Base-by-base conservation (phyloP, 495 filamentous ascomycete species). In the Polyplosphaeria fusca region DNA sequence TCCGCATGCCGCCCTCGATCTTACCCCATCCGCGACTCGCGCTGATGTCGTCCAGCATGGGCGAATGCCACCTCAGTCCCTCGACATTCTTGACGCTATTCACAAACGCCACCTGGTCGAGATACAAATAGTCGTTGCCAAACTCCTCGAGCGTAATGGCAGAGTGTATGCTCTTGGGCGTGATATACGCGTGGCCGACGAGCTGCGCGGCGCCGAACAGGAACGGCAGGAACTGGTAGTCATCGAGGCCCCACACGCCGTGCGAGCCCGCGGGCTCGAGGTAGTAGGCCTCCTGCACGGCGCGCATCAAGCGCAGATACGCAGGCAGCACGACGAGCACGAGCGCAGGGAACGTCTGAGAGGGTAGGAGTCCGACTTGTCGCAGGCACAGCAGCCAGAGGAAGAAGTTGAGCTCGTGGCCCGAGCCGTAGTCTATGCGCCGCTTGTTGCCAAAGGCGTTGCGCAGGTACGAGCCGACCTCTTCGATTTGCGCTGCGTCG, bases 11-110 rank as follows among this genome's bases (percentile, higher is more conserved):
- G 18, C 78, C 87, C 67, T 96, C 92, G 42, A 99, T 86, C 73
- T 99, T 97, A 50, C 62, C 74, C 93, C 93, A 99, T 52, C 77
- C 87, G 69, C 89, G 89, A 3, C 93, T 87, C n/a, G 86, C 84
- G 2, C 86, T 91, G 54, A 99, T 97, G 68, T 99, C 93, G 67
- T 99, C 94, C 28, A 99, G 78, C 94, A 99, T 96, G 1, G 93
- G 93, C 62, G 87, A 91, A 67, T 97, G 93, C 93, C 93, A 99
- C 41, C 94, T 81, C 60, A 99, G 74, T 9, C 92, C 92, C 60
- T 94, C 89, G 38, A 97, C 93, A 1, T 88, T 96, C 78, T 99
- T 99, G 46, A 94, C 91, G 62, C 83, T 86, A 70, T 96, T 96
- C 42, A 97, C 91, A 73, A 93, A 96, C 25, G 82, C 79, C 25